These are phyloP conservation scores for Ustilago shanxiensis DNA, from an alignment of 1,284 basidiomycete genomes.

Conservation along the genomic window DNA sequence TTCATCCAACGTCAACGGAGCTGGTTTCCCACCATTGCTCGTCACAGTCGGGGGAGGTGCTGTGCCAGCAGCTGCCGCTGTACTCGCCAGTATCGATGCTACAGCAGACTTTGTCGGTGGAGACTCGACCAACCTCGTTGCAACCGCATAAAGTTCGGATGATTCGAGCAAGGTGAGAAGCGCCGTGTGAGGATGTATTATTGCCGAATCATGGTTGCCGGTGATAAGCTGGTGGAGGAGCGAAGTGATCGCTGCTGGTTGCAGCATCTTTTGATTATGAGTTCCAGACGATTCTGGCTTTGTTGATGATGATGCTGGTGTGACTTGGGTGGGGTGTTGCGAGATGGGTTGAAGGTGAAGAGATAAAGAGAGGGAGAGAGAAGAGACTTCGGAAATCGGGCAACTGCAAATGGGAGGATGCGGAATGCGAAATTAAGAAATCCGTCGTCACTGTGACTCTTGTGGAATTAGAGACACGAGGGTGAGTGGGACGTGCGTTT, in stretches of 20 bases:
- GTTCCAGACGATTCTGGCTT: neutral
- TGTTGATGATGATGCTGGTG: neutral
- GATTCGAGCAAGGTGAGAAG: constrained; percentile 41
- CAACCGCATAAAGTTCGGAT: constrained; percentile 45
- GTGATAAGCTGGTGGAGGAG: constrained; percentile 44
- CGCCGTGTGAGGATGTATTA: constrained; percentile 38
- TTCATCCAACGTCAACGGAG: constrained; percentile 39
- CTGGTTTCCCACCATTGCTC: neutral
- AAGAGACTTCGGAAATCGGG: too few relatives aligned
- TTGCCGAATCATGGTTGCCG: neutral
- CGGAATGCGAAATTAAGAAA: constrained; percentile 9
- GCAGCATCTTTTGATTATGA: constrained; percentile 33
- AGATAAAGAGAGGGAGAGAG: too few relatives aligned
- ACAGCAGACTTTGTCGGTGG: constrained; percentile 18
- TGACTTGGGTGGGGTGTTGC: neutral
- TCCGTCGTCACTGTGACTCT: neutral
- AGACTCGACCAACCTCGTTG: constrained; percentile 27
- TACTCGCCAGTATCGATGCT: constrained; percentile 31
- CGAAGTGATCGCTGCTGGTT: constrained; percentile 37
- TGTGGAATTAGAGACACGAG: too few relatives aligned
- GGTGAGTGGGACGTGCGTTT: neutral
- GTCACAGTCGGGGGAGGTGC: neutral
- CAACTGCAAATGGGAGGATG: neutral
- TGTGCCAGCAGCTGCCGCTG: constrained; percentile 25
- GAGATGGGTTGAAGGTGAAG: neutral